These are phyloP conservation scores for Lactarius tabidus DNA, from an alignment of 768 basidiomycete species.

Conservation along the genomic window DNA sequence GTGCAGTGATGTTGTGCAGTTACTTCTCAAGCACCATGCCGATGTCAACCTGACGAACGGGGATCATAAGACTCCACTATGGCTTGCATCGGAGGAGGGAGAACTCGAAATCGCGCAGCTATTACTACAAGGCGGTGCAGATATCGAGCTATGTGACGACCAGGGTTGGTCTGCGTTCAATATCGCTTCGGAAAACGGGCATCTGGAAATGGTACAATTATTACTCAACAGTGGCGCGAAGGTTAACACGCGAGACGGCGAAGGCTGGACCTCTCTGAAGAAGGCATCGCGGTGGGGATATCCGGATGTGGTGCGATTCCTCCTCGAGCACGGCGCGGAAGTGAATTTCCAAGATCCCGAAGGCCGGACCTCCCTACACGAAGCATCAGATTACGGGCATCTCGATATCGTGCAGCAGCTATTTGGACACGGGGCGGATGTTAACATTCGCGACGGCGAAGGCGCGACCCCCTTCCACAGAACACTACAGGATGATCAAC, in stretches of 20 bases:
- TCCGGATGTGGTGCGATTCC: too few species aligned
- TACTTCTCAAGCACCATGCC: not conserved
- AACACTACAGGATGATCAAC: not conserved
- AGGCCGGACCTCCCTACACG: too few species aligned
- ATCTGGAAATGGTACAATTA: not conserved
- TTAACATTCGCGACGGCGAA: not conserved
- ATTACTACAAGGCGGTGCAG: not conserved
- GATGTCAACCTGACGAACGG: not conserved
- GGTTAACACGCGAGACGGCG: not conserved
- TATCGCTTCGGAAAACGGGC: not conserved
- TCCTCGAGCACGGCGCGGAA: too few species aligned
- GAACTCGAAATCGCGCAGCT: not conserved
- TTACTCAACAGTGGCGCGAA: not conserved
- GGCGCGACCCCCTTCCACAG: not conserved
- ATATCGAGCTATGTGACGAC: not conserved
- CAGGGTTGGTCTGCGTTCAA: not conserved
- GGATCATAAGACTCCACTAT: not conserved
- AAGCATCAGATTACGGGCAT: too few species aligned
- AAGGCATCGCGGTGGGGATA: not conserved
- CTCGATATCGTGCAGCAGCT: too few species aligned
- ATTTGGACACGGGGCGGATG: not conserved
- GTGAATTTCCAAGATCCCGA: too few species aligned
- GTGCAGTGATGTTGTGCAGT: not conserved
- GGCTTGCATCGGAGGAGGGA: not conserved
- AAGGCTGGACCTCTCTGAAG: not conserved